phyloP scores from a whole-genome alignment of 805 yeast species.

The Sugiyamaella chiloensis region DNA sequence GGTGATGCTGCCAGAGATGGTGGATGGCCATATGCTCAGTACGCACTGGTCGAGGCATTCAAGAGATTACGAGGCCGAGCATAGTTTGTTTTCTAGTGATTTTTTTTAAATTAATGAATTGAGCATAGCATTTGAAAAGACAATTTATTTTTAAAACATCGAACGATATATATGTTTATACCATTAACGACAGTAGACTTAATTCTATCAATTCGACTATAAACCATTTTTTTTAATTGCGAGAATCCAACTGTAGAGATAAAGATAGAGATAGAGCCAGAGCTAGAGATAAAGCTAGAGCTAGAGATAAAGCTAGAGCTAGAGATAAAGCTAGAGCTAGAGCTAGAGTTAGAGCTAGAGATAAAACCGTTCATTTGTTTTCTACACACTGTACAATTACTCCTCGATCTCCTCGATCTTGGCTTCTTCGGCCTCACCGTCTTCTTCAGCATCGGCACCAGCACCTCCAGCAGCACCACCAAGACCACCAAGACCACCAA shows the following conservation, averaged over 20 bases:
- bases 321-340: neutral
- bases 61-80: too few relatives aligned
- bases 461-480: constrained; percentile 4
- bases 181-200: constrained; percentile 41
- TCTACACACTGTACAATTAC: neutral
- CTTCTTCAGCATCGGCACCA: neutral
- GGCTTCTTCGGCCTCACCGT: neutral
- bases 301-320: too few relatives aligned
- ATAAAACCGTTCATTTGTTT: too few relatives aligned
- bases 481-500: constrained; percentile 10
- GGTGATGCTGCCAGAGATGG: constrained; percentile 80
- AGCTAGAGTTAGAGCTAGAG: neutral
- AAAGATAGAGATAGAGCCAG: too few relatives aligned
- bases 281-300: too few relatives aligned
- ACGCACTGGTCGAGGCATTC: constrained; percentile 22
- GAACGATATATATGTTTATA: constrained; percentile 91
- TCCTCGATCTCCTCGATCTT: constrained; percentile 1
- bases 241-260: too few relatives aligned
- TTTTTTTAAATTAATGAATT: neutral
- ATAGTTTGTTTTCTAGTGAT: too few relatives aligned
- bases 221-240: too few relatives aligned
- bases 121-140: neutral
- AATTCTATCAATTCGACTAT: neutral
- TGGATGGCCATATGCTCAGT: constrained; percentile 27
- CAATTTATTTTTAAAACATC: constrained; percentile 38